Base-by-base conservation (phyloP, 495 filamentous ascomycete genomes). In the Daldinia vernicosa region DNA sequence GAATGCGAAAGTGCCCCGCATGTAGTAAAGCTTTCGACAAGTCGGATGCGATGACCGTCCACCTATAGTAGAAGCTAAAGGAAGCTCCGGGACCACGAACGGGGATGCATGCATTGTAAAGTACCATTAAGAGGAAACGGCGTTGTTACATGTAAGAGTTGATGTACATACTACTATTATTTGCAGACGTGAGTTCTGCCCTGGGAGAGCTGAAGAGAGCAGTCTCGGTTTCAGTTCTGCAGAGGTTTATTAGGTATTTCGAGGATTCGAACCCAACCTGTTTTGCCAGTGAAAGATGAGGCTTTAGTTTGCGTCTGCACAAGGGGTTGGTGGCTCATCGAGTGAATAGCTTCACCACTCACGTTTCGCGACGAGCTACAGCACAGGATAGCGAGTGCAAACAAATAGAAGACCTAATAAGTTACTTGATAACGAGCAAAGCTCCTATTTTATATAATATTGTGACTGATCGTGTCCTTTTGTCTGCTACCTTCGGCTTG, bases 1-100 rank as follows among this genome's bases (percentile, higher is more conserved):
- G 95, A 35, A 94, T 92, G 77, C 88, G 95, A 63, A 98, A 98
- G 80, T 99, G 95, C 75, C 95, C 95, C 5, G 94, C 90, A 73
- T 99, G 95, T 83, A 91, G 90, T 77, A 89, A 89, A 78, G 89
- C 93, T 1, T 99, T 99, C 75, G 94, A 95, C 66, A 89, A 89
- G 71, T 92, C 90, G 68, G 95, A 99, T 79, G 87, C 91, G 65
- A 93, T 97, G 91, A 74, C 84, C 33, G 86, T 87, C 51, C 87
- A 87, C 69, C 75, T 85, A 73, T 85, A 83, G 65, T 53, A 71
- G 15, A 56, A 8, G 26, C 4, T 22, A 12, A 3, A 33, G 28
- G 22, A 19, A n/a, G 39, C 60, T 43, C 30, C 15, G 37, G 60
- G 40, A 30, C 52, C 27, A 17, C 6, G 28, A 30, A 43, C 35